These are phyloP conservation scores for Danielozyma ontarioensis DNA, from an alignment of 805 yeast species.

Conservation along the genomic window DNA sequence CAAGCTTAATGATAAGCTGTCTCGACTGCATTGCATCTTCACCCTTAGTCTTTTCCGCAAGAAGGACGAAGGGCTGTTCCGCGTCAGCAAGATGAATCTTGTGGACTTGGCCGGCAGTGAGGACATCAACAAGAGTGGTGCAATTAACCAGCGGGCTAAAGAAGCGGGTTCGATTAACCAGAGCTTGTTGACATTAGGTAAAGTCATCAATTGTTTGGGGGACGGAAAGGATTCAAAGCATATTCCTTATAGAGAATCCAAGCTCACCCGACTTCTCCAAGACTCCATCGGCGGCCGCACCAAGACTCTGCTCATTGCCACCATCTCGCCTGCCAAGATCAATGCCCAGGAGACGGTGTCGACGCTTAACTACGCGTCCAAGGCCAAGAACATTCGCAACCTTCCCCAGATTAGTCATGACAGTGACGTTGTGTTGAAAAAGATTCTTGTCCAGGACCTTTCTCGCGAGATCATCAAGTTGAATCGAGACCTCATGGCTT, in stretches of 20 bases:
- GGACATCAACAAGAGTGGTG: conserved; percentile 83
- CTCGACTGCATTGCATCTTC: conserved; percentile 75
- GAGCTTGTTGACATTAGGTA: conserved; percentile 77
- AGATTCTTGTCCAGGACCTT: conserved; percentile 47
- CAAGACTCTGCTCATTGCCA: conserved; percentile 81
- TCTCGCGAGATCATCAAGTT: conserved; percentile 51
- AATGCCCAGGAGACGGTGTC: conserved; percentile 80
- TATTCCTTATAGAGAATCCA: conserved; percentile 83
- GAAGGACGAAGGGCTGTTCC: conserved; percentile 20
- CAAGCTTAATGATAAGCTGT: conserved; percentile 65
- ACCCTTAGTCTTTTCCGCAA: conserved; percentile 52
- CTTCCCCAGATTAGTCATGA: conserved; percentile 46
- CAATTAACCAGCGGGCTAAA: conserved; percentile 76
- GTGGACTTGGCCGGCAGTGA: conserved; percentile 97
- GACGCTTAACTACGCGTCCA: conserved; percentile 81
- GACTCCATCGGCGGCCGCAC: conserved; percentile 87
- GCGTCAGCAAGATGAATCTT: conserved; percentile 66
- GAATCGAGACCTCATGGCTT: conserved; percentile 56
- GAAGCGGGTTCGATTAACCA: conserved; percentile 95
- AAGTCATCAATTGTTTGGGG: conserved; percentile 66
- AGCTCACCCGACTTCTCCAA: conserved; percentile 66
- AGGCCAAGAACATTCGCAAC: conserved; percentile 76
- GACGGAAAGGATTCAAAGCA: conserved; percentile 39
- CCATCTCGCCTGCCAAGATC: conserved; percentile 75
- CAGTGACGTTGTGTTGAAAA: conserved; percentile 43